Conservation (phyloP, 2,329 filamentous ascomycete genomes). For the Tetracladium maxilliforme region DNA sequence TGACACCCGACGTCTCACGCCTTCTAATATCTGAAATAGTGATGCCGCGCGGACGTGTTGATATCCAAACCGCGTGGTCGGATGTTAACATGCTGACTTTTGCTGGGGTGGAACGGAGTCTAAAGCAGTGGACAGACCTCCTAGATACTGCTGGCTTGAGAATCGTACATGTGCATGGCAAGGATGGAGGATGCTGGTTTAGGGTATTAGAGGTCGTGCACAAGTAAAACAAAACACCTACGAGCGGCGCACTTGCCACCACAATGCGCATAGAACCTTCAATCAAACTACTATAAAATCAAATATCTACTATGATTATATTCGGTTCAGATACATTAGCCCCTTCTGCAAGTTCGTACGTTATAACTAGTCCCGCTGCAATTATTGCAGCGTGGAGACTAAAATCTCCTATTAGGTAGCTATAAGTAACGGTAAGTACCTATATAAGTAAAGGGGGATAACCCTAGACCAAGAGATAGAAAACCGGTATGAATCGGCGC, state of each 20-base stretch:
- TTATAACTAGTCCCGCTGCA: too few relatives aligned
- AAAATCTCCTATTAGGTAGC: too few relatives aligned
- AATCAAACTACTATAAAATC: not conserved
- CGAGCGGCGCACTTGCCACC: not conserved
- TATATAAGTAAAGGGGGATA: too few relatives aligned
- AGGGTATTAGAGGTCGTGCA: constrained; percentile 1
- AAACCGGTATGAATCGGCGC: constrained; percentile 46
- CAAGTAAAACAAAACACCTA: not conserved
- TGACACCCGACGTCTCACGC: constrained; percentile 12
- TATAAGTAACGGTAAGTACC: too few relatives aligned
- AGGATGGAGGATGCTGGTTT: constrained; percentile 2
- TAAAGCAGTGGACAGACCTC: constrained; percentile 3
- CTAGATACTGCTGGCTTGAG: constrained; percentile 5
- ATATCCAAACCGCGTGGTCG: constrained; percentile 4
- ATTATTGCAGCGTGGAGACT: too few relatives aligned
- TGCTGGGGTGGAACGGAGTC: constrained; percentile 6
- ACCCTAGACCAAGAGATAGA: constrained; percentile 51
- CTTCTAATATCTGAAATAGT: constrained; percentile 14
- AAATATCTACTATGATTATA: constrained; percentile 1
- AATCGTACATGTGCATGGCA: too few relatives aligned
- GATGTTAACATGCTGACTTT: constrained; percentile 8
- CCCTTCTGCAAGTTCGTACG: constrained; percentile 1
- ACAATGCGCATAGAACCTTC: too few relatives aligned
- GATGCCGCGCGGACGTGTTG: constrained; percentile 5
- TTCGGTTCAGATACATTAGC: constrained; percentile 1